Conservation (phyloP, 306 rosid species). For the Quercus suber region DNA sequence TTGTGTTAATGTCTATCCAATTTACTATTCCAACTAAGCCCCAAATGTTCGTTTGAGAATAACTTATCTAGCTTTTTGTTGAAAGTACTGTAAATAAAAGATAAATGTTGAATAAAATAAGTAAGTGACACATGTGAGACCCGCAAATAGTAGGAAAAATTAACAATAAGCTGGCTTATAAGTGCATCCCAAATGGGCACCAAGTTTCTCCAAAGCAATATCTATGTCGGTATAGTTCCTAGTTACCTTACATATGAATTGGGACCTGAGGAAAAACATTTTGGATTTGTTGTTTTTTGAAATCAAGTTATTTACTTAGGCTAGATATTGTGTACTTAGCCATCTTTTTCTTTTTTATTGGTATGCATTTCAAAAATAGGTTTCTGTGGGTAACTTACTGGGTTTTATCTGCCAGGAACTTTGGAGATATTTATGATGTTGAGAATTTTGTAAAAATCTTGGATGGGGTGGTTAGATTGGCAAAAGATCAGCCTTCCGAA, state of each 20-base stretch:
- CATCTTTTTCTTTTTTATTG: background rate
- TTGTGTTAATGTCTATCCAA: too few species aligned
- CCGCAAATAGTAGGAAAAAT: too few species aligned
- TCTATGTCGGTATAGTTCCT: background rate
- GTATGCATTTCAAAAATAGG: background rate
- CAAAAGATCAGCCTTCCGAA: constrained; percentile 57
- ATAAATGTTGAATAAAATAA: too few species aligned
- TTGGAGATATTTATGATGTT: constrained; percentile 78
- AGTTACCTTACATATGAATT: background rate
- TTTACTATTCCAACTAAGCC: too few species aligned
- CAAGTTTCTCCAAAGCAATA: background rate
- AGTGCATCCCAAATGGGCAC: too few species aligned
- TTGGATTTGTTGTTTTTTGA: background rate
- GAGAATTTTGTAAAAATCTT: constrained; percentile 65
- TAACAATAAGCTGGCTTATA: too few species aligned
- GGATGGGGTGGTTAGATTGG: constrained; percentile 74
- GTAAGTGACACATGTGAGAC: too few species aligned
- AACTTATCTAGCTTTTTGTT: too few species aligned
- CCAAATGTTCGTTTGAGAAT: too few species aligned
- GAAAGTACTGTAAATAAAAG: too few species aligned
- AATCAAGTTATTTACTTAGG: background rate
- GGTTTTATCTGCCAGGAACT: constrained; percentile 50
- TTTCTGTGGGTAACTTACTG: background rate
- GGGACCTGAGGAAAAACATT: background rate
- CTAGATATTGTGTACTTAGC: background rate